phyloP scores from a whole-genome alignment of 2,329 filamentous ascomycete genomes.

The Aspergillus sp. region DNA sequence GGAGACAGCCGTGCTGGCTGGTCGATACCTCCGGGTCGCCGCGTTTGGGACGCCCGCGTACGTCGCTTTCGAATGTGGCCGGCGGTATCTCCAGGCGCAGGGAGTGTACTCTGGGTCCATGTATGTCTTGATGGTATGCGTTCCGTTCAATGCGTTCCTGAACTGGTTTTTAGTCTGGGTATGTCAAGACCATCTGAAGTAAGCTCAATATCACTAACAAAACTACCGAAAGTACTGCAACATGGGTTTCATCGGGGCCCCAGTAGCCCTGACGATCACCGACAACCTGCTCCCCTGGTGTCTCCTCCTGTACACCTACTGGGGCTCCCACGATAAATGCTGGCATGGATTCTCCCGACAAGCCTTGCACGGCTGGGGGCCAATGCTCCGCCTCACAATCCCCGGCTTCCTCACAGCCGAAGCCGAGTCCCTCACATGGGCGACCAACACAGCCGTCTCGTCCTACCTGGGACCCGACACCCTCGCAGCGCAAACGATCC shows the following conservation, averaged over 20 bases:
- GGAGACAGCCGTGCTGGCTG: background rate
- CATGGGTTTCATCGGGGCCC: background rate
- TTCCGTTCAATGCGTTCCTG: background rate
- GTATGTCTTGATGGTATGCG: background rate
- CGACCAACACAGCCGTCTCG: background rate
- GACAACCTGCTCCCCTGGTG: background rate
- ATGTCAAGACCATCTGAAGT: background rate
- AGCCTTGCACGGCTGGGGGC: background rate
- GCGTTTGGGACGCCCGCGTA: background rate
- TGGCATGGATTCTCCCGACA: background rate
- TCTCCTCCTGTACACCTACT: background rate
- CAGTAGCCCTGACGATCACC: background rate
- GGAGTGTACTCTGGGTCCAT: background rate
- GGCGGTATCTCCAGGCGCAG: background rate
- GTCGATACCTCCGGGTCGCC: background rate
- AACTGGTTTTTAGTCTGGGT: background rate
- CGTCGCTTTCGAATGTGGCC: background rate
- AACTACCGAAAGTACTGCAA: background rate
- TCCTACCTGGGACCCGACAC: background rate
- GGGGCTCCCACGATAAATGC: background rate
- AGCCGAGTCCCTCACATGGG: background rate
- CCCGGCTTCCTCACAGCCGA: background rate
- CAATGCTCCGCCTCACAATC: background rate
- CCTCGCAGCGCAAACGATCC: background rate
- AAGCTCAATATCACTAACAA: background rate